Conservation (phyloP, 352 stramenopile genomes). For the Globisporangium irregulare region DNA sequence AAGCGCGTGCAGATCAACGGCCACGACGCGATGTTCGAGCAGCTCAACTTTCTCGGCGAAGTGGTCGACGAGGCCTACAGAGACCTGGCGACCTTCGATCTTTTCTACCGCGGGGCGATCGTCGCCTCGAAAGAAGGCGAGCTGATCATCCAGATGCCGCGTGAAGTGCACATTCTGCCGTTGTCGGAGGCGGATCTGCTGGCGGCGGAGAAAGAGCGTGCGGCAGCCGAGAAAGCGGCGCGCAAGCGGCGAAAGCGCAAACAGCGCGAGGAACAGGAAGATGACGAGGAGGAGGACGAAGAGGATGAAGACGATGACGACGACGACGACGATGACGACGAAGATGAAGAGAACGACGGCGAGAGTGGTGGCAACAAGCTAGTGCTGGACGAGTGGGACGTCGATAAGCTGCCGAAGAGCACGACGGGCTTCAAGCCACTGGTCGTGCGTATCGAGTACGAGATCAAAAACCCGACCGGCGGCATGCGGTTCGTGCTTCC, state of each 20-base stretch:
- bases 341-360: slow-evolving; percentile 37
- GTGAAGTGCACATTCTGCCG: slow-evolving; percentile 51
- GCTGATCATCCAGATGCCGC: slow-evolving; percentile 70
- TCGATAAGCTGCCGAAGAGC: slow-evolving; percentile 65
- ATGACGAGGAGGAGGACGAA: slow-evolving; percentile 20
- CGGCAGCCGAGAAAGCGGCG: slow-evolving; percentile 13
- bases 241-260: slow-evolving; percentile 16
- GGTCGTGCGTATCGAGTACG: slow-evolving; percentile 75
- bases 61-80: slow-evolving; percentile 79
- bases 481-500: slow-evolving; percentile 74
- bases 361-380: slow-evolving; percentile 27
- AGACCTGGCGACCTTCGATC: slow-evolving; percentile 75
- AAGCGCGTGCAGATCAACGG: slow-evolving; percentile 53
- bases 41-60: slow-evolving; percentile 75
- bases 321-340: slow-evolving; percentile 35
- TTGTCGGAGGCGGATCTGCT: slow-evolving; percentile 24
- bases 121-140: slow-evolving; percentile 84
- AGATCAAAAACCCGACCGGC: slow-evolving; percentile 60
- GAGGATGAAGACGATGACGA: slow-evolving; percentile 40
- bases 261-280: slow-evolving; percentile 5
- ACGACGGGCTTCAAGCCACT: slow-evolving; percentile 69
- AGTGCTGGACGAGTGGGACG: slow-evolving; percentile 61
- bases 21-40: slow-evolving; percentile 59
- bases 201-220: slow-evolving; percentile 14
- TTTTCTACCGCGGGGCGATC: slow-evolving; percentile 84